phyloP scores from a whole-genome alignment of 192 early-diverging fungal genomes.

The Dimargaris xerosporica region DNA sequence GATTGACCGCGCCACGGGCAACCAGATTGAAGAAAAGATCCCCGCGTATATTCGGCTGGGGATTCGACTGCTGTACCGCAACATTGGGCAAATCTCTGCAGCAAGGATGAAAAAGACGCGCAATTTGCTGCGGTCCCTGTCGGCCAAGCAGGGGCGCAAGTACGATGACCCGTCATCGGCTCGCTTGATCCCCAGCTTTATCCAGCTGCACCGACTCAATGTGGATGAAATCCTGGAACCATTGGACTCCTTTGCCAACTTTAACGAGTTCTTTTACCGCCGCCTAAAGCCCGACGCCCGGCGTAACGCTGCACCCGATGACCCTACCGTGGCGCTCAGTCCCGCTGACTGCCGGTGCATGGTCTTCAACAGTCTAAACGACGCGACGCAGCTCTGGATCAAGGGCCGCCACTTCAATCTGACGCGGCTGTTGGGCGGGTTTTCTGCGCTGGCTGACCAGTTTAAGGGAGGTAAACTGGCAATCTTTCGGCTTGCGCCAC shows the following conservation, averaged over 20 bases:
- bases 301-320: slow-evolving; percentile 20
- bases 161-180: slow-evolving; percentile 46
- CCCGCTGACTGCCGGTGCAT: slow-evolving; percentile 63
- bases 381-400: slow-evolving; percentile 61
- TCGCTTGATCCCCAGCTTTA: slow-evolving; percentile 52
- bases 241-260: slow-evolving; percentile 45
- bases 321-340: slow-evolving; percentile 42
- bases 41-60: slow-evolving; percentile 59
- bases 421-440: slow-evolving; percentile 35
- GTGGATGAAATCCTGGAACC: slow-evolving; percentile 53
- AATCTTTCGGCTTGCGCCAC: slow-evolving; percentile 66
- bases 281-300: slow-evolving; percentile 53
- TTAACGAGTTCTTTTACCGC: slow-evolving; percentile 81
- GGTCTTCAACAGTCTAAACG: slow-evolving; percentile 43
- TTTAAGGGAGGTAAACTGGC: slow-evolving; percentile 49
- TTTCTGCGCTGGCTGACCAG: slow-evolving; percentile 20
- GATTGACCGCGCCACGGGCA: slow-evolving; percentile 49
- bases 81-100: slow-evolving; percentile 21
- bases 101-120: slow-evolving; percentile 15
- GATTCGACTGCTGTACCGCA: slow-evolving; percentile 64
- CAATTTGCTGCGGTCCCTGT: slow-evolving; percentile 30
- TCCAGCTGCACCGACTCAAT: slow-evolving; percentile 51
- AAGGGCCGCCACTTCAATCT: slow-evolving; percentile 60
- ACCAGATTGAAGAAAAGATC: slow-evolving; percentile 61
- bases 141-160: slow-evolving; percentile 50